Percentiles rank a stretch among this genome's conserved stretches.
These are phyloP conservation scores for Calycina marina DNA, from an alignment of 2,329 filamentous ascomycete species.

Conservation along the genomic window DNA sequence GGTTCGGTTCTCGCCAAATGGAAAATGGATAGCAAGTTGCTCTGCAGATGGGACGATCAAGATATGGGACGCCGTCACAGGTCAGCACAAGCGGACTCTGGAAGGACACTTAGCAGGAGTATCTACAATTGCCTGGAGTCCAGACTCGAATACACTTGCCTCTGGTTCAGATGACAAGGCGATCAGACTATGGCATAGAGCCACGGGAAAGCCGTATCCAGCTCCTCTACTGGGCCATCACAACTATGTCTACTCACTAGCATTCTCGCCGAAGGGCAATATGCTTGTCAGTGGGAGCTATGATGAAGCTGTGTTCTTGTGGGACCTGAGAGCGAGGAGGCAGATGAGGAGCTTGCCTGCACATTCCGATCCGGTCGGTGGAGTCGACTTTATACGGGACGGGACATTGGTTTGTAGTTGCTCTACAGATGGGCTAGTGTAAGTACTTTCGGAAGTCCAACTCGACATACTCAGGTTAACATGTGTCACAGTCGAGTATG, in stretches of 20 bases:
- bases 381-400: slow-evolving; percentile 85
- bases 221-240: slow-evolving; percentile 68
- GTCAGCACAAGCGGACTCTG: slow-evolving; percentile 71
- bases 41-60: slow-evolving; percentile 85
- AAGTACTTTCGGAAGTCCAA: slow-evolving; percentile 20
- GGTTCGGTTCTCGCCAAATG: slow-evolving; percentile 83
- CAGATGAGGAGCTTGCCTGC: slow-evolving; percentile 86
- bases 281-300: slow-evolving; percentile 92
- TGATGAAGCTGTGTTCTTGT: slow-evolving; percentile 92
- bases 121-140: slow-evolving; percentile 86
- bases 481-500: slow-evolving; percentile 58
- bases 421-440: slow-evolving; percentile 80
- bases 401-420: slow-evolving; percentile 88
- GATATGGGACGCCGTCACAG: slow-evolving; percentile 73
- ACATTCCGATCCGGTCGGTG: slow-evolving; percentile 86
- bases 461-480: slow-evolving; percentile 2
- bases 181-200: slow-evolving; percentile 79
- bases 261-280: slow-evolving; percentile 96
- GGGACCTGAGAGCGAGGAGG: slow-evolving; percentile 81
- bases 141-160: slow-evolving; percentile 74
- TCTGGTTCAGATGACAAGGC: slow-evolving; percentile 93
- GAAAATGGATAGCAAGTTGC: slow-evolving; percentile 75
- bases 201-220: slow-evolving; percentile 40
- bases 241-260: slow-evolving; percentile 88
- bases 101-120: slow-evolving; percentile 89